phyloP scores from a whole-genome alignment of 163 green algal genomes.

The Scenedesmus sp. region DNA sequence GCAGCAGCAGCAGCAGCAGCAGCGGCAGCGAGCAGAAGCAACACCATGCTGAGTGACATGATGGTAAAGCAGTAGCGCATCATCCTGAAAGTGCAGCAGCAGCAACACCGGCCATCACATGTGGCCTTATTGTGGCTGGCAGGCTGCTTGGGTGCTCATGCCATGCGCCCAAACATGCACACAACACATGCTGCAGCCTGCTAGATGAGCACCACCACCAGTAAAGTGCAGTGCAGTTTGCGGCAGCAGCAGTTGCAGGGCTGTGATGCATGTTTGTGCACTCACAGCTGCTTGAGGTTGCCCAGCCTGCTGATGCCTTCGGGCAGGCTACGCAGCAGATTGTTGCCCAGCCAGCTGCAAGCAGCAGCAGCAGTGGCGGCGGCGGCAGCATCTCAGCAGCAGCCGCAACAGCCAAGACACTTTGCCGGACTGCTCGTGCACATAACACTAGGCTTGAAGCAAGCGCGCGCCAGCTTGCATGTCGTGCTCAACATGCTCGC shows the following conservation, averaged over 20 bases:
- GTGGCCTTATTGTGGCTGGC: no score
- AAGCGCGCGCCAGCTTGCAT: background rate
- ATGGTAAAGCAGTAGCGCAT: background rate
- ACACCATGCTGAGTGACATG: no score
- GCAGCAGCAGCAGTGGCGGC: background rate
- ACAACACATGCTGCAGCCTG: background rate
- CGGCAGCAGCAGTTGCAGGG: background rate
- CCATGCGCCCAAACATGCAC: no score
- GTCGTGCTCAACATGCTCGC: background rate
- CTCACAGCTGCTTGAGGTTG: constrained; percentile 50
- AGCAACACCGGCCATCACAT: background rate
- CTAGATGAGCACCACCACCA: background rate
- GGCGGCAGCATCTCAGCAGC: constrained; percentile 7
- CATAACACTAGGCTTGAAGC: background rate
- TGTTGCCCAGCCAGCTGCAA: constrained; percentile 62
- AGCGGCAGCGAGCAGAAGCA: background rate
- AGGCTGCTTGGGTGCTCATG: no score
- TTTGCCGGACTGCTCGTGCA: background rate
- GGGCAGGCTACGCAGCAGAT: constrained; percentile 58
- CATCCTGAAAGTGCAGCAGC: background rate
- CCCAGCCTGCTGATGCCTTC: constrained; percentile 35
- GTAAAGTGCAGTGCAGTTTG: background rate
- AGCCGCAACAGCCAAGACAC: background rate
- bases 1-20: no score
- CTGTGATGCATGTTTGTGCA: background rate